Evolutionary conservation across 352 stramenopile genomes (phyloP).

Genomic region (Globisporangium apiculatum): DNA sequence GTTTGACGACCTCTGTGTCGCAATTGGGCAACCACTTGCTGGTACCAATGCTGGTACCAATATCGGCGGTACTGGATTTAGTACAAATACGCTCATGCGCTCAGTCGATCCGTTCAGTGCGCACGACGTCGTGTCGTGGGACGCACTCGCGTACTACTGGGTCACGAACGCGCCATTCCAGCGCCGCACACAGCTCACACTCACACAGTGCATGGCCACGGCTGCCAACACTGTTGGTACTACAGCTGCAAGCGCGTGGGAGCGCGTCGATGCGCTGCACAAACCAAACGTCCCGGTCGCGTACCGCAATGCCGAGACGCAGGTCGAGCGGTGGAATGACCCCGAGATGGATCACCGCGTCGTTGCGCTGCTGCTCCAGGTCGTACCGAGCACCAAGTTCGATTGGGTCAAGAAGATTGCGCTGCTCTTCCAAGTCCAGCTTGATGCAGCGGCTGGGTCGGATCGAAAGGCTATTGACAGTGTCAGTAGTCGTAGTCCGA

Average conservation of each 20-base stretch:
- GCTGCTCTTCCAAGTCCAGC: conserved; percentile 46
- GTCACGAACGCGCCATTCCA: conserved; percentile 43
- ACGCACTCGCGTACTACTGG: conserved; percentile 45
- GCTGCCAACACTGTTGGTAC: no score
- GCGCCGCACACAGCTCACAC: conserved; percentile 23
- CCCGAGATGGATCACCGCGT: conserved; percentile 38
- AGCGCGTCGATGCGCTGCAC: conserved; percentile 32
- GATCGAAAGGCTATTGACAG: no score
- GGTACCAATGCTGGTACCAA: conserved; percentile 7
- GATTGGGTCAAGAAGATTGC: conserved; percentile 42
- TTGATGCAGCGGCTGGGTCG: not conserved
- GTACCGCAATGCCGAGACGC: conserved; percentile 32
- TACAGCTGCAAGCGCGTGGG: conserved; percentile 18
- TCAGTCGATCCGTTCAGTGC: conserved; percentile 31
- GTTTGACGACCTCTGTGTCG: conserved; percentile 58
- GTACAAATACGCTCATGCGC: conserved; percentile 23
- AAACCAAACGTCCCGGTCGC: conserved; percentile 11
- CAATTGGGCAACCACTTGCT: conserved; percentile 29
- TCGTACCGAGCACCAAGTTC: conserved; percentile 52
- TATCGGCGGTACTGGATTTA: not conserved
- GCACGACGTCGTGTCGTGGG: conserved; percentile 30
- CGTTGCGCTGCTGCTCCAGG: conserved; percentile 26
- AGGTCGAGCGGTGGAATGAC: conserved; percentile 42
- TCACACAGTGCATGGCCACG: conserved; percentile 7
- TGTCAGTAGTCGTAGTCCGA: no score